phyloP scores from a whole-genome alignment of 495 filamentous ascomycete species.

The Apiosordaria backusii region DNA sequence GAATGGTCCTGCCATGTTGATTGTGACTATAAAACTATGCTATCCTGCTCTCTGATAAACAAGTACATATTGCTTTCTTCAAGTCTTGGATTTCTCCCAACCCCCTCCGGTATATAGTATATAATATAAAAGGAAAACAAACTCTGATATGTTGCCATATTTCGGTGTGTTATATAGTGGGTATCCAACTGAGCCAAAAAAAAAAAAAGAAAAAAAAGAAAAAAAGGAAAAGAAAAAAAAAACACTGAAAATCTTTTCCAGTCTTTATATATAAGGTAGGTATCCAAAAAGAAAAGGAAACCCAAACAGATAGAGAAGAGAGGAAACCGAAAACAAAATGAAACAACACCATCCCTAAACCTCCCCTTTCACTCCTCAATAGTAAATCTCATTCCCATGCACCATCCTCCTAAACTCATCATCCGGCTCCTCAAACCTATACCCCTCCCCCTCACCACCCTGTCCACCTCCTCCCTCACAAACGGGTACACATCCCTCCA shows the following conservation, averaged over 20 bases:
- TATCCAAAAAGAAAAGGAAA: not conserved
- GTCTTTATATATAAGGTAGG: not conserved
- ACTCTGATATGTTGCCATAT: not conserved
- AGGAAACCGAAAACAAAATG: not conserved
- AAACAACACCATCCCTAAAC: not conserved
- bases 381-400: constrained; percentile 39
- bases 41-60: no score
- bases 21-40: no score
- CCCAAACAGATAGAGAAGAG: not conserved
- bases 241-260: not conserved
- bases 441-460: constrained; percentile 41
- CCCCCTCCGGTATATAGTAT: not conserved
- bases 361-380: constrained; percentile 15
- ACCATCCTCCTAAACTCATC: constrained; percentile 43
- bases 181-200: not conserved
- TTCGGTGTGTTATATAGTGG: not conserved
- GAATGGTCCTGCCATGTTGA: not conserved
- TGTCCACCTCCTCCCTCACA: constrained; percentile 53
- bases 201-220: not conserved
- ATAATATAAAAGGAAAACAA: not conserved
- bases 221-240: not conserved
- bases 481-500: constrained; percentile 62
- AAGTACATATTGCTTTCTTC: no score
- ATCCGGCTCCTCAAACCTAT: constrained; percentile 39
- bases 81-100: no score